Percentiles rank a stretch among this genome's conserved stretches.
These are phyloP conservation scores for Perkinsus marinus DNA, from an alignment of 169 alveolate species.

Conservation along the genomic window DNA sequence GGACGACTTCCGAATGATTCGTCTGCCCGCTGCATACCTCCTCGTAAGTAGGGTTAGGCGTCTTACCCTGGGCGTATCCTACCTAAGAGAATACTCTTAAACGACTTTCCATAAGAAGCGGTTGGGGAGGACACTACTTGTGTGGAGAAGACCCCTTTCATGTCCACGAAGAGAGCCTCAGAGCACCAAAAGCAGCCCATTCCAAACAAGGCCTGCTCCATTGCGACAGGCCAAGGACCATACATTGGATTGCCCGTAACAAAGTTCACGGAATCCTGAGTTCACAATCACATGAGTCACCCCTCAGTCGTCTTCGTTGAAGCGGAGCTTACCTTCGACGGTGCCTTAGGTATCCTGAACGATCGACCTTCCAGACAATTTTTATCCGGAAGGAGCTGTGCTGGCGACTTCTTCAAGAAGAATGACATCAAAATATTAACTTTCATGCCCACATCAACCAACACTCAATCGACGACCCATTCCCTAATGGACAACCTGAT, in stretches of 20 bases:
- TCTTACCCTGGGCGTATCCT: conserved; percentile 47
- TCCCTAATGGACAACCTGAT: too few species aligned
- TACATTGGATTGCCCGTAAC: not conserved
- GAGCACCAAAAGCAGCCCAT: conserved; percentile 55
- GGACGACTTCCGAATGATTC: conserved; percentile 47
- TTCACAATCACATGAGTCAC: too few species aligned
- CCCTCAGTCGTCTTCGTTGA: too few species aligned
- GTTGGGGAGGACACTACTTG: not conserved
- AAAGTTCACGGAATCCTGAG: not conserved
- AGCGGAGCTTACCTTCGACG: not conserved
- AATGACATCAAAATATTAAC: not conserved
- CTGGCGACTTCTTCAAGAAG: not conserved
- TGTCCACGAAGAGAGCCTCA: conserved; percentile 25
- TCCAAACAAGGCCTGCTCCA: conserved; percentile 32
- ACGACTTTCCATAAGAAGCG: too few species aligned
- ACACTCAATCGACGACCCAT: too few species aligned
- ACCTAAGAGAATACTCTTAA: too few species aligned
- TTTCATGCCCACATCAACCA: too few species aligned
- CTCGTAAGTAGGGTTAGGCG: conserved; percentile 39
- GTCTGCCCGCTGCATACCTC: conserved; percentile 42
- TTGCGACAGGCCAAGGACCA: not conserved
- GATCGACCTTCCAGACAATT: not conserved
- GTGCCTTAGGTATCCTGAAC: not conserved
- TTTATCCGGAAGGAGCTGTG: not conserved
- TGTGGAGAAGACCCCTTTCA: conserved; percentile 31